Percentiles rank a stretch among this genome's conserved stretches.
phyloP scores from a whole-genome alignment of 352 stramenopile species.

The Phytophthora capsici region DNA sequence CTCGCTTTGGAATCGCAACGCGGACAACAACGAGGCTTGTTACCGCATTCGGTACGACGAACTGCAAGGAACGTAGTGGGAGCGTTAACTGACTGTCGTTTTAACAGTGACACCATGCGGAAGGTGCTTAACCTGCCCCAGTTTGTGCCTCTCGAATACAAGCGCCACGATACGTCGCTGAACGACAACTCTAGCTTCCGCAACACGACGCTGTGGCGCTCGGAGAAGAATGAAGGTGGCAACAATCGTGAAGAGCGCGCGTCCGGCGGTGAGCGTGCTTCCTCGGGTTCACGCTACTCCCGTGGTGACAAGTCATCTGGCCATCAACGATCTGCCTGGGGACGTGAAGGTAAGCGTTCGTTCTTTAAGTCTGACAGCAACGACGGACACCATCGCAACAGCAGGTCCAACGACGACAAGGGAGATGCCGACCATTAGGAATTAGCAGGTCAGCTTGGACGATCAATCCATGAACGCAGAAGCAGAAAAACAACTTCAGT shows the following conservation, averaged over 20 bases:
- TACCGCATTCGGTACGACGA: slow-evolving; percentile 74
- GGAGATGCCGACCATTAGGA: slow-evolving; percentile 28
- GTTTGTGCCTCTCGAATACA: slow-evolving; percentile 94
- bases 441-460: slow-evolving; percentile 11
- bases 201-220: slow-evolving; percentile 82
- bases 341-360: slow-evolving; percentile 65
- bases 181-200: slow-evolving; percentile 84
- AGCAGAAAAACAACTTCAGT: slow-evolving; percentile 13
- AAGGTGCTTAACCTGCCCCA: slow-evolving; percentile 91
- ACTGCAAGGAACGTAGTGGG: background rate
- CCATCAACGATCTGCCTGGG: slow-evolving; percentile 61
- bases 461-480: slow-evolving; percentile 6
- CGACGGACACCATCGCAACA: slow-evolving; percentile 40
- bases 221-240: slow-evolving; percentile 51
- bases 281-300: slow-evolving; percentile 55
- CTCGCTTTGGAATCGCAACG: slow-evolving; percentile 94
- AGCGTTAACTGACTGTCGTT: background rate
- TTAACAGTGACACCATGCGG: slow-evolving; percentile 83
- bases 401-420: slow-evolving; percentile 42
- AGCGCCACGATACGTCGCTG: slow-evolving; percentile 88
- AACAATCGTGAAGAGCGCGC: slow-evolving; percentile 31
- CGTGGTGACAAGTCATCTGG: slow-evolving; percentile 48
- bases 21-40: slow-evolving; percentile 91
- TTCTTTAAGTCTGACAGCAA: slow-evolving; percentile 57
- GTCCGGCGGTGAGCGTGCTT: slow-evolving; percentile 30